phyloP scores from a whole-genome alignment of 2,329 filamentous ascomycete species.

The Fusarium sp. region DNA sequence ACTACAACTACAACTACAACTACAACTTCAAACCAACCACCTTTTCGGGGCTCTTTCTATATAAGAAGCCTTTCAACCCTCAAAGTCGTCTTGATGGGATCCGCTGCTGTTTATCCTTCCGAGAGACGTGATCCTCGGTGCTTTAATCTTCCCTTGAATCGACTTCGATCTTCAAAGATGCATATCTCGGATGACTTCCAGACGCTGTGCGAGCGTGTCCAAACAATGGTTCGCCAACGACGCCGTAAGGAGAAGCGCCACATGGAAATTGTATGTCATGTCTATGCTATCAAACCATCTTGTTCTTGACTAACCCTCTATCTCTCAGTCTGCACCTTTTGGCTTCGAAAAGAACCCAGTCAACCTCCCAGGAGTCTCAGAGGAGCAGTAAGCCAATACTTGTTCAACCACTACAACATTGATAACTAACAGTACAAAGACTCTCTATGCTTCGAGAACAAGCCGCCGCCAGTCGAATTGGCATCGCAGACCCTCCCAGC shows the following conservation, averaged over 20 bases:
- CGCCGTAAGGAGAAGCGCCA: slow-evolving; percentile 54
- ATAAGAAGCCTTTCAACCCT: background rate
- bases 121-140: slow-evolving; percentile 36
- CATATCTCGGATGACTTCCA: slow-evolving; percentile 56
- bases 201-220: slow-evolving; percentile 57
- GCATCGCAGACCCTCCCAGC: slow-evolving; percentile 52
- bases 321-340: slow-evolving; percentile 67
- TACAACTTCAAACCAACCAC: background rate
- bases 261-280: slow-evolving; percentile 60
- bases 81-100: slow-evolving; percentile 24
- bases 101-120: slow-evolving; percentile 4
- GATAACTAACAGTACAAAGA: slow-evolving; percentile 46
- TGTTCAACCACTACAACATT: background rate
- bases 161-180: slow-evolving; percentile 40
- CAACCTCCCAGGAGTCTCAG: slow-evolving; percentile 64
- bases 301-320: slow-evolving; percentile 36
- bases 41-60: background rate
- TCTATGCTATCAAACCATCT: background rate
- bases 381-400: slow-evolving; percentile 65
- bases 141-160: slow-evolving; percentile 22
- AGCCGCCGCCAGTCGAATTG: slow-evolving; percentile 60
- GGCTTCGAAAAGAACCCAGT: slow-evolving; percentile 66
- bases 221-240: slow-evolving; percentile 54
- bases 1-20: background rate
- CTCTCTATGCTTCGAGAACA: slow-evolving; percentile 63